Evolutionary conservation across 2,329 filamentous ascomycete genomes (phyloP), one percentile per base, ranked within the genome.

Genomic region (Fusarium pininemorale): DNA sequence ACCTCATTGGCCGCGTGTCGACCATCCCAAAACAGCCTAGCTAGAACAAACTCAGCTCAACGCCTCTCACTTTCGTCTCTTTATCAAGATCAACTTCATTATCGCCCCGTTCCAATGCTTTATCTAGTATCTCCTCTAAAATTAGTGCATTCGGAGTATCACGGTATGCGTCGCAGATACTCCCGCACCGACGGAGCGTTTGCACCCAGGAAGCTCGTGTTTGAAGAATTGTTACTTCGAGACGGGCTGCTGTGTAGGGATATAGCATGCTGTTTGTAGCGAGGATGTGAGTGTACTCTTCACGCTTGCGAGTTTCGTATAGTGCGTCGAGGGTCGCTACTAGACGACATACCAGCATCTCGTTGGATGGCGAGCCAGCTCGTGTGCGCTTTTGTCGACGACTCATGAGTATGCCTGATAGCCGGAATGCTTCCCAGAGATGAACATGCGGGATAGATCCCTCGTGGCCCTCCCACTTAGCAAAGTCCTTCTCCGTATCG

Each of bases 361-460:
- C 76, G 3, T 55, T 57, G 0, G 35, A 63, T 2, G 64, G 62
- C 0, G 57, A 51, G 3, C 8, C 5, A 13, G 53, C 2, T 7
- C 7, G 15, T 15, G 5, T 18, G 28, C 15, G 65, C 22, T 54
- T 70, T 18, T 64, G 51, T 16, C 77, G 57, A 3, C 78, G 76
- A n/a, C 53, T 48, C 10, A 76, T 65, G 10, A 80, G 26, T 7
- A 80, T 70, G 0, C 77, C 79, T 6, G 79, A 61, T 30, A 78
- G 41, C 3, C 79, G 74, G 62, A 75, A 80, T 1, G 77, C 70
- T 24, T 80, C 79, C 79, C 79, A 80, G 7, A 80, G 70, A 39
- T 80, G 78, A 35, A 73, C 76, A 30, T 79, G 78, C 4, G 75
- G 74, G 28, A 79, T 62, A 38, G 77, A 67, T 1, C 79, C 79